Evolutionary conservation across 2,329 filamentous ascomycete genomes (phyloP).

Genomic region (Cercospora sp.): DNA sequence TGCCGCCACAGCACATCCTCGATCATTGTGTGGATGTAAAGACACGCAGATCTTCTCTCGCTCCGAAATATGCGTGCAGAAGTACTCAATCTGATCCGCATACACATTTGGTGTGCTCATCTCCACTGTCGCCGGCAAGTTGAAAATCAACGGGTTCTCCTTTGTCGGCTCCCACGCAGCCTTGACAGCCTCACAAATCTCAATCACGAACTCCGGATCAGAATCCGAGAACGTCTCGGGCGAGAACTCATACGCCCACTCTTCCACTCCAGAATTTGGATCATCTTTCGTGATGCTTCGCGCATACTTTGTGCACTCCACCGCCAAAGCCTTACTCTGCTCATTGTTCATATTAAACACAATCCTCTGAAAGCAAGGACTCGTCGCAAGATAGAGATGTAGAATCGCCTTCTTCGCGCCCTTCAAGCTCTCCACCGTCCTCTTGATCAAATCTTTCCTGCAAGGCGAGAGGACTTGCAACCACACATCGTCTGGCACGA

Average conservation of each 20-base stretch:
- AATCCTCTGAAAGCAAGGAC: slow-evolving; percentile 88
- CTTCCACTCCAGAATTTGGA: slow-evolving; percentile 56
- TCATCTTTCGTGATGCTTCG: slow-evolving; percentile 85
- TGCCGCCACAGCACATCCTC: slow-evolving; percentile 84
- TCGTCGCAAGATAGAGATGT: slow-evolving; percentile 94
- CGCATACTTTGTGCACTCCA: slow-evolving; percentile 82
- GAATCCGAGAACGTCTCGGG: slow-evolving; percentile 92
- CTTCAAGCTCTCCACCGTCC: slow-evolving; percentile 83
- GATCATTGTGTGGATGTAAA: slow-evolving; percentile 91
- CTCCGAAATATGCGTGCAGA: slow-evolving; percentile 81
- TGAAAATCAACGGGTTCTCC: slow-evolving; percentile 88
- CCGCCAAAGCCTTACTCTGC: slow-evolving; percentile 77
- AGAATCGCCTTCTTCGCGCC: slow-evolving; percentile 92
- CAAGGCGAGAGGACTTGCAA: slow-evolving; percentile 92
- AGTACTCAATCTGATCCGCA: slow-evolving; percentile 95
- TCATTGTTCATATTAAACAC: slow-evolving; percentile 87
- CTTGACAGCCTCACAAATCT: slow-evolving; percentile 91
- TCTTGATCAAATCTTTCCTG: slow-evolving; percentile 82
- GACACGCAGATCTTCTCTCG: slow-evolving; percentile 85
- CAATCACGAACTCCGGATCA: slow-evolving; percentile 75
- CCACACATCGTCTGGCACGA: slow-evolving; percentile 84
- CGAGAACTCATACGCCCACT: slow-evolving; percentile 81
- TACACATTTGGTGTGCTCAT: slow-evolving; percentile 93
- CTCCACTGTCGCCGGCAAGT: slow-evolving; percentile 93
- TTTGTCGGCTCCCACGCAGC: slow-evolving; percentile 82